Evolutionary conservation across 495 filamentous ascomycete species (phyloP).

Genomic region (Durotheca rogersii): DNA sequence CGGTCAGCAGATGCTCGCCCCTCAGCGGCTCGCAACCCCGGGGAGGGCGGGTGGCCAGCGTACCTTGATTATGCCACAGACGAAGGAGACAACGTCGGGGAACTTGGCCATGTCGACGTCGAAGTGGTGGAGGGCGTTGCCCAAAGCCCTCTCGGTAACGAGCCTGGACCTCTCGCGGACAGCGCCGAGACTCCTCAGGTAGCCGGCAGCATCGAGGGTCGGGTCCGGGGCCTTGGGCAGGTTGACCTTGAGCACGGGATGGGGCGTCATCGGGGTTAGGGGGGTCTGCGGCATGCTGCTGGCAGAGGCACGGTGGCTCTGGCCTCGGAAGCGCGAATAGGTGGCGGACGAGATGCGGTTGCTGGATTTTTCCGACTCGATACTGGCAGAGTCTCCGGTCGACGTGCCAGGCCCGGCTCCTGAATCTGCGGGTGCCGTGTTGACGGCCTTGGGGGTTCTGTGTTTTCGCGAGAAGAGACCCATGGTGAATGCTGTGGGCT

Average conservation of each 20-base stretch:
- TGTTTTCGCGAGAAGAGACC: slow-evolving; percentile 54
- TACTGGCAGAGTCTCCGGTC: slow-evolving; percentile 30
- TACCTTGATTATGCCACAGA: slow-evolving; percentile 97
- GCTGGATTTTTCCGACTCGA: slow-evolving; percentile 40
- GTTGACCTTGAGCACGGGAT: slow-evolving; percentile 54
- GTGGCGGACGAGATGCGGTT: slow-evolving; percentile 28
- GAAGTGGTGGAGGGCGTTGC: slow-evolving; percentile 82
- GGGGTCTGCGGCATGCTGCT: slow-evolving; percentile 46
- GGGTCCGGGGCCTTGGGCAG: slow-evolving; percentile 88
- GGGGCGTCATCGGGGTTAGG: slow-evolving; percentile 41
- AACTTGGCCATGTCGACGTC: slow-evolving; percentile 90
- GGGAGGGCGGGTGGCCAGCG: slow-evolving; percentile 16
- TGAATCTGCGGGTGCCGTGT: slow-evolving; percentile 29
- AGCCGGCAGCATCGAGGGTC: slow-evolving; percentile 84
- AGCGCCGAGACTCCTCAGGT: slow-evolving; percentile 85
- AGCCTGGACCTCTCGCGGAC: slow-evolving; percentile 77
- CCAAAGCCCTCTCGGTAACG: slow-evolving; percentile 73
- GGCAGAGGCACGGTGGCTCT: slow-evolving; percentile 37
- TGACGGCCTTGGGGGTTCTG: slow-evolving; percentile 46
- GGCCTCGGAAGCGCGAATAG: slow-evolving; percentile 26
- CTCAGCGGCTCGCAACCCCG: too few relatives aligned
- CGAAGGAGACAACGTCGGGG: slow-evolving; percentile 81
- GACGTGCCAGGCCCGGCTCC: not conserved
- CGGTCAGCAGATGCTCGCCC: slow-evolving; percentile 12
- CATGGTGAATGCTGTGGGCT: slow-evolving; percentile 35